These are phyloP conservation scores for Fusarium coicis DNA, from an alignment of 2,329 filamentous ascomycete species.

Conservation along the genomic window DNA sequence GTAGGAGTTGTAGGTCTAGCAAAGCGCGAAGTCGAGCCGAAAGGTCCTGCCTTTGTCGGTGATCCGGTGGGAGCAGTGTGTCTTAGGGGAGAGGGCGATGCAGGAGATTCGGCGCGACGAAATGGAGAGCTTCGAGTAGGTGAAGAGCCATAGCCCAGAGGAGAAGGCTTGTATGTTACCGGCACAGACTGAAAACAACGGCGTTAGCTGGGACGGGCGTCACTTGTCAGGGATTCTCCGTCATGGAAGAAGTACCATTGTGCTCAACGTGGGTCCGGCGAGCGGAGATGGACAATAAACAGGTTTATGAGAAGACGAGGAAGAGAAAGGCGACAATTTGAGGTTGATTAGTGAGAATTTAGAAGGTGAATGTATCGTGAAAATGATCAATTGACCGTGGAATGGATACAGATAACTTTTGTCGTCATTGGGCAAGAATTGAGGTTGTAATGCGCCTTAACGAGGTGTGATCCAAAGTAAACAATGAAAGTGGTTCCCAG, in stretches of 20 bases:
- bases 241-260: constrained; percentile 48
- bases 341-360: constrained; percentile 1
- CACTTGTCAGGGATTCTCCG: constrained; percentile 39
- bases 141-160: constrained; percentile 76
- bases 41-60: constrained; percentile 59
- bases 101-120: constrained; percentile 69
- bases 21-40: constrained; percentile 47
- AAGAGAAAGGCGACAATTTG: constrained; percentile 1
- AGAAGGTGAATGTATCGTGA: not conserved
- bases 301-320: constrained; percentile 19
- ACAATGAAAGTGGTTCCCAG: constrained; percentile 41
- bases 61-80: constrained; percentile 73
- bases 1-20: constrained; percentile 56
- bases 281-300: constrained; percentile 38
- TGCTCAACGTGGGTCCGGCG: constrained; percentile 45
- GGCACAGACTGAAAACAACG: constrained; percentile 60
- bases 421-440: constrained; percentile 28
- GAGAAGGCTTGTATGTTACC: constrained; percentile 75
- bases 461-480: constrained; percentile 36
- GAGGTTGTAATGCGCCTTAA: constrained; percentile 32
- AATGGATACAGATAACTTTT: constrained; percentile 27
- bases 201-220: constrained; percentile 43
- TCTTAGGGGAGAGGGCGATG: constrained; percentile 73
- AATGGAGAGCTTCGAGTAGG: constrained; percentile 70
- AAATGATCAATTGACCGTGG: constrained; percentile 1